Evolutionary conservation across 257 asterid species (phyloP).

Genomic region (Ballota nigra): DNA sequence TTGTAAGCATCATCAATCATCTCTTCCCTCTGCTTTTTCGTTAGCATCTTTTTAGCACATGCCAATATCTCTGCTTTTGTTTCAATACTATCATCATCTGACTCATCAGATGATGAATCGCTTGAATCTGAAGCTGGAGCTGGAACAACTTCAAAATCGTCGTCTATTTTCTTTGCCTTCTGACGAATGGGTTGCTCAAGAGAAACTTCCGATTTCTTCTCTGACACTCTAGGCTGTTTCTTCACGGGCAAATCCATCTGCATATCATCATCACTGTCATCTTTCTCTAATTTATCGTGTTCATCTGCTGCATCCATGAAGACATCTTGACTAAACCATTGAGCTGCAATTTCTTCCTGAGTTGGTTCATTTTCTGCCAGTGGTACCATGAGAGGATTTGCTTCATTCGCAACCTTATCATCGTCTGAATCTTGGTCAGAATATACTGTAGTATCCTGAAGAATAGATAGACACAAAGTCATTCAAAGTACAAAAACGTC

Average conservation of each 20-base stretch:
- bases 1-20: constrained; percentile 89
- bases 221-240: not conserved
- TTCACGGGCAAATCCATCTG: constrained; percentile 18
- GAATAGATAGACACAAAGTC: not conserved
- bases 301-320: constrained; percentile 64
- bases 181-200: constrained; percentile 25
- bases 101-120: constrained; percentile 68
- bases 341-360: constrained; percentile 73
- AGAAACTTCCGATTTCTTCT: constrained; percentile 25
- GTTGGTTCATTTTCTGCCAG: constrained; percentile 60
- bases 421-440: constrained; percentile 73
- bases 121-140: constrained; percentile 81
- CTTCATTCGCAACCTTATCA: constrained; percentile 50
- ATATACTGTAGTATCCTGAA: constrained; percentile 44
- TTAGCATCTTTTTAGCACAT: constrained; percentile 75
- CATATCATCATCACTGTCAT: constrained; percentile 81
- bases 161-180: constrained; percentile 24
- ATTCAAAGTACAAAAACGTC: not conserved
- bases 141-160: constrained; percentile 80
- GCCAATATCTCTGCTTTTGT: constrained; percentile 86
- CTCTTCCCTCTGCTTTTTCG: constrained; percentile 78
- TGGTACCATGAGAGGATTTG: constrained; percentile 82
- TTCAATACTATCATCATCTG: constrained; percentile 50
- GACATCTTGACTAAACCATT: constrained; percentile 94
- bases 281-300: constrained; percentile 38